Evolutionary conservation across 1,139 yeast species (phyloP).

Genomic region (Geotrichum histeridarum): DNA sequence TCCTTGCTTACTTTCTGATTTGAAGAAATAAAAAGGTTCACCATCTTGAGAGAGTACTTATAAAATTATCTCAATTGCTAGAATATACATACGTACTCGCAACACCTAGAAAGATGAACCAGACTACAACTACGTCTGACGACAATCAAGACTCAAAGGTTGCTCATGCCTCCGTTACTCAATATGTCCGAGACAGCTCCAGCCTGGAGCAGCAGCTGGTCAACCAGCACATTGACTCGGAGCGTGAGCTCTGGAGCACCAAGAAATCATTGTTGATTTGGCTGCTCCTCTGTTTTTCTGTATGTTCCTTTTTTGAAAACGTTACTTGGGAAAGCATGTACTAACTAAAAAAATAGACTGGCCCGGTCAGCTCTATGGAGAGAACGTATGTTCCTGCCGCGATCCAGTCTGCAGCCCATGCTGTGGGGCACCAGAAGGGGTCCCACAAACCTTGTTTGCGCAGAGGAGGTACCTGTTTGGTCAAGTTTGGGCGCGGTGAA

Average conservation of each 20-base stretch:
- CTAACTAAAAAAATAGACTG: constrained; percentile 30
- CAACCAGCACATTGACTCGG: neutral
- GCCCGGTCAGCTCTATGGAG: constrained; percentile 46
- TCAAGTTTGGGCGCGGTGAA: constrained; percentile 39
- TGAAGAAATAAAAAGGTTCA: no score
- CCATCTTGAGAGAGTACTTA: no score
- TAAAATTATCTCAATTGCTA: no score
- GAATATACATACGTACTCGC: no score
- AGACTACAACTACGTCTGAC: no score
- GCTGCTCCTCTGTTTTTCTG: constrained; percentile 35
- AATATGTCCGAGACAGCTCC: no score
- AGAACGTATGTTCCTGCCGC: constrained; percentile 45
- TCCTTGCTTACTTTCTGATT: no score
- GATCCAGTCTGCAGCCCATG: constrained; percentile 41
- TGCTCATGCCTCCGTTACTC: no score
- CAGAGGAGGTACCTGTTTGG: constrained; percentile 42
- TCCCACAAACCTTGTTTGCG: constrained; percentile 32
- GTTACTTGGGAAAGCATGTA: neutral
- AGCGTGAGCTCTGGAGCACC: constrained; percentile 16
- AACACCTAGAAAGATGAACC: no score
- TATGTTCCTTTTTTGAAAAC: neutral
- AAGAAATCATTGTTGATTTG: constrained; percentile 30
- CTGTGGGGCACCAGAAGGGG: constrained; percentile 34
- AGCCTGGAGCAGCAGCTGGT: no score
- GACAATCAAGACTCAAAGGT: no score